A percentile compares a stretch with the other conserved stretches of the same genome.
Evolutionary conservation across 768 basidiomycete species (phyloP).

Genomic region (Podaxis sp.): DNA sequence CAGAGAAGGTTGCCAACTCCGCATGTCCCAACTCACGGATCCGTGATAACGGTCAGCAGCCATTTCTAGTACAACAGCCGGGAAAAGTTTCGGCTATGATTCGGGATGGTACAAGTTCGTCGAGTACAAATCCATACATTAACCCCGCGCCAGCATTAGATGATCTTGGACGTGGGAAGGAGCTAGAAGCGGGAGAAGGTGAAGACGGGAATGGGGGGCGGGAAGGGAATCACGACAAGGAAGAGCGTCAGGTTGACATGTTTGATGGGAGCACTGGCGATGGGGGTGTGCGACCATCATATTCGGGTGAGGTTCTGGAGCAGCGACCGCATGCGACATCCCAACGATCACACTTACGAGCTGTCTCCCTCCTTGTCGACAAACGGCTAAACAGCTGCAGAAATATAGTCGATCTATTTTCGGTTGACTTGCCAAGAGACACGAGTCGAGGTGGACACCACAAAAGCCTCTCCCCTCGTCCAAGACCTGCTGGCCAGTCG

Average conservation of each 20-base stretch:
- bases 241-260: not conserved
- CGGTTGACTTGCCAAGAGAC: slow-evolving; percentile 1
- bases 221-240: not conserved
- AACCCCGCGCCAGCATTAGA: slow-evolving; percentile 40
- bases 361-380: slow-evolving; percentile 10
- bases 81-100: slow-evolving; percentile 11
- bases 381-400: not conserved
- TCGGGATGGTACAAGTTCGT: slow-evolving; percentile 13
- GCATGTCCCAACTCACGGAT: not conserved
- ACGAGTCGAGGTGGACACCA: not conserved
- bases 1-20: slow-evolving; percentile 9
- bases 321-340: slow-evolving; percentile 2
- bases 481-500: not conserved
- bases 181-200: slow-evolving; percentile 5
- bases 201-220: not conserved
- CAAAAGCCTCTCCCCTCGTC: not conserved
- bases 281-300: slow-evolving; percentile 12
- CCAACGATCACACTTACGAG: slow-evolving; percentile 6
- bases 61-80: slow-evolving; percentile 9
- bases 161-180: slow-evolving; percentile 21
- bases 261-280: not conserved
- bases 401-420: slow-evolving; percentile 10
- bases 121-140: slow-evolving; percentile 41
- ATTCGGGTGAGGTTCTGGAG: not conserved
- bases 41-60: not conserved